Evolutionary conservation across 768 basidiomycete genomes (phyloP).

Genomic region (Coprinopsis strossmayeri): DNA sequence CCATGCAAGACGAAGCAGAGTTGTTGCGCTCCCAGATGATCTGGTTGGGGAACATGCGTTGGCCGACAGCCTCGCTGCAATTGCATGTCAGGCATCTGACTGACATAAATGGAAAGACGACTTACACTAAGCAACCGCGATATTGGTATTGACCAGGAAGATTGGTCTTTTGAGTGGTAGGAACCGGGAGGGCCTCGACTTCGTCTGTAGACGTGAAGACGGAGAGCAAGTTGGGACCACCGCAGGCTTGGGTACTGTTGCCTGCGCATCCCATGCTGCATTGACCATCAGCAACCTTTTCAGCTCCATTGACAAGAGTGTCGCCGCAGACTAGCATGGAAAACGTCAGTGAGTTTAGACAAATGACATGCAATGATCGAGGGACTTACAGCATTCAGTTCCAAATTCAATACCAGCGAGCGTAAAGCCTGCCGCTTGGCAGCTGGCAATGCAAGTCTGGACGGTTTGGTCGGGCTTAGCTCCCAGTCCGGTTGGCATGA

Average conservation of each 20-base stretch:
- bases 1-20: constrained; percentile 57
- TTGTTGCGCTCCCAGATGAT: constrained; percentile 55
- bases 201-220: constrained; percentile 51
- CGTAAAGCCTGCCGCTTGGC: constrained; percentile 48
- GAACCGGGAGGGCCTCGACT: constrained; percentile 53
- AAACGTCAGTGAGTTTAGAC: neutral
- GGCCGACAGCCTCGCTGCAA: constrained; percentile 40
- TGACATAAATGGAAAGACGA: neutral
- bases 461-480: constrained; percentile 42
- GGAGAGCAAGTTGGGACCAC: constrained; percentile 66
- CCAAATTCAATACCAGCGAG: constrained; percentile 68
- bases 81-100: neutral
- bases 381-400: constrained; percentile 39
- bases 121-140: constrained; percentile 61
- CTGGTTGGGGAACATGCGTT: constrained; percentile 54
- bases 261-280: constrained; percentile 78
- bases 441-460: constrained; percentile 55
- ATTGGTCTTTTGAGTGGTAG: constrained; percentile 43
- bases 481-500: constrained; percentile 29
- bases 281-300: constrained; percentile 33
- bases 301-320: constrained; percentile 55
- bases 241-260: constrained; percentile 59
- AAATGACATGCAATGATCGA: neutral
- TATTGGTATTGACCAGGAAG: constrained; percentile 64
- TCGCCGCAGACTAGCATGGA: constrained; percentile 59